Evolutionary conservation across 176 grass and related monocot genomes (phyloP).

Genomic region (Secale cereale): DNA sequence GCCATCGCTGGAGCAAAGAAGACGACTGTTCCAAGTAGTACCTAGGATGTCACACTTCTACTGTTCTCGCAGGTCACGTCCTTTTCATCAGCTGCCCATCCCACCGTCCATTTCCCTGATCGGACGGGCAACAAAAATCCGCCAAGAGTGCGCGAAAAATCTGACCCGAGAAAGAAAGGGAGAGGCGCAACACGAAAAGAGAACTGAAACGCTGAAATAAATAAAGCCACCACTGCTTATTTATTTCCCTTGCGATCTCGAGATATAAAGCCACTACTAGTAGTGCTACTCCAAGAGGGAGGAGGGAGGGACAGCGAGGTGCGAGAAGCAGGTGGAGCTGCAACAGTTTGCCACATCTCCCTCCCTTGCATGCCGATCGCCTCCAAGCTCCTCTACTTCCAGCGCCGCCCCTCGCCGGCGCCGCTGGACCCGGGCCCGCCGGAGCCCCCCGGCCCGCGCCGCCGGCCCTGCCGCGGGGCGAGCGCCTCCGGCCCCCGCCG

Average conservation of each 20-base stretch:
- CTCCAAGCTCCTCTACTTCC: slow-evolving; percentile 56
- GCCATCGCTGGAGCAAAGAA: not conserved
- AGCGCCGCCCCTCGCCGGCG: slow-evolving; percentile 41
- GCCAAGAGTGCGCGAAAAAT: not conserved
- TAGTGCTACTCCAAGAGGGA: not conserved
- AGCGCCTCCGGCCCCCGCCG: not conserved
- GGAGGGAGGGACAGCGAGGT: not conserved
- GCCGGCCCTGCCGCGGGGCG: not conserved
- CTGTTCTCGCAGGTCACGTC: not conserved
- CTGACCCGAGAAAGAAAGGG: not conserved
- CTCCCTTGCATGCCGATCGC: slow-evolving; percentile 44
- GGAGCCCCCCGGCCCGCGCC: not conserved
- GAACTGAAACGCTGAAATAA: not conserved
- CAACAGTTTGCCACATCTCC: slow-evolving; percentile 17
- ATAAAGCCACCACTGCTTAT: not conserved
- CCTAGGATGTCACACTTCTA: not conserved
- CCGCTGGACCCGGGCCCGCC: slow-evolving; percentile 20
- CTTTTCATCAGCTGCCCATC: not conserved
- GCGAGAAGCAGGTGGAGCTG: not conserved
- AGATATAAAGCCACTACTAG: not conserved
- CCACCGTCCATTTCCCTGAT: not conserved
- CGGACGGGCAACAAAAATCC: not conserved
- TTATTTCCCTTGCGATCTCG: too few species aligned
- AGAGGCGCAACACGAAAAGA: not conserved
- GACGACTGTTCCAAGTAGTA: not conserved